These are phyloP conservation scores for Xylaria palmicola DNA, from an alignment of 495 filamentous ascomycete species.

Conservation along the genomic window DNA sequence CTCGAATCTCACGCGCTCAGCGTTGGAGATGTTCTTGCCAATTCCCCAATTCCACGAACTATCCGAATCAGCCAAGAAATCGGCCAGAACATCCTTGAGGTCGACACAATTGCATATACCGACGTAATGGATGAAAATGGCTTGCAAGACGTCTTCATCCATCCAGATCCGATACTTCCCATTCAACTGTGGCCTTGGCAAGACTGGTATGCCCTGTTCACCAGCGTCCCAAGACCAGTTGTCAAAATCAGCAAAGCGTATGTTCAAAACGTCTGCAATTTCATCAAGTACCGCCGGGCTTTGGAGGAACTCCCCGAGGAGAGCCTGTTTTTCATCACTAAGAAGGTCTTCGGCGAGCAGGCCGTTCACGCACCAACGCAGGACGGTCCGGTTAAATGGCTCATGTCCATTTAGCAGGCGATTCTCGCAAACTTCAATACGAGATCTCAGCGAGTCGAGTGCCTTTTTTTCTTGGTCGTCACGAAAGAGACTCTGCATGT, in stretches of 20 bases:
- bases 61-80: background rate
- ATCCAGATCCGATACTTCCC: conserved; percentile 67
- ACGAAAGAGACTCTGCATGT: conserved; percentile 55
- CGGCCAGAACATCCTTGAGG: conserved; percentile 45
- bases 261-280: conserved; percentile 67
- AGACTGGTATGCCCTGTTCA: conserved; percentile 51
- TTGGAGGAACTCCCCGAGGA: conserved; percentile 59
- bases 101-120: conserved; percentile 57
- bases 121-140: conserved; percentile 64
- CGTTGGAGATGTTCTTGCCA: background rate
- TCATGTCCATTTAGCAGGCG: background rate
- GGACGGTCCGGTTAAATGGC: conserved; percentile 30
- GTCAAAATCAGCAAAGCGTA: conserved; percentile 59
- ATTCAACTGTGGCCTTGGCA: conserved; percentile 64
- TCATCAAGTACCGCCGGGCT: conserved; percentile 57
- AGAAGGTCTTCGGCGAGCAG: conserved; percentile 60
- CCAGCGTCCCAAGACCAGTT: conserved; percentile 60
- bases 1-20: conserved; percentile 1
- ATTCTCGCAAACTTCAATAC: background rate
- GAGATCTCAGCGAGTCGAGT: conserved; percentile 24
- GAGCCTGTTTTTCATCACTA: conserved; percentile 58
- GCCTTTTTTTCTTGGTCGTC: conserved; percentile 36
- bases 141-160: conserved; percentile 68
- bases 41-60: conserved; percentile 2
- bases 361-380: conserved; percentile 47